Percentiles rank a stretch among this genome's conserved stretches.
Evolutionary conservation across 106 monocot genomes (phyloP).

Genomic region (Dioscorea dumetorum): DNA sequence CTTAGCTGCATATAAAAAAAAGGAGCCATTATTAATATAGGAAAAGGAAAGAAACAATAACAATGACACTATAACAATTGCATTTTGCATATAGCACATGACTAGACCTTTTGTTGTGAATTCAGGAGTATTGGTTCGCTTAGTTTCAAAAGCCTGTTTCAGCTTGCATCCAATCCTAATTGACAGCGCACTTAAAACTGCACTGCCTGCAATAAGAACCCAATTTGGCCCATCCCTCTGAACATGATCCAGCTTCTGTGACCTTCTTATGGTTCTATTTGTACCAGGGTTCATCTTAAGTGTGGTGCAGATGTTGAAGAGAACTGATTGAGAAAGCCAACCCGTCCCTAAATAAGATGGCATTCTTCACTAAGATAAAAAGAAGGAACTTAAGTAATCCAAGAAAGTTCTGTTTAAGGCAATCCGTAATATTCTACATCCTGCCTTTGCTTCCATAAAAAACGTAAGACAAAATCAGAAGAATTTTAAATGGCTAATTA

Average conservation of each 20-base stretch:
- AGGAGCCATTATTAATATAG: neutral
- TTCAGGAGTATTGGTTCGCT: slow-evolving; percentile 11
- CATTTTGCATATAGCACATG: slow-evolving; percentile 1
- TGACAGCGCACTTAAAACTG: slow-evolving; percentile 66
- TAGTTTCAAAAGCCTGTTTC: slow-evolving; percentile 55
- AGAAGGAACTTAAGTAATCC: neutral
- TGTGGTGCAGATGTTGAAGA: slow-evolving; percentile 1
- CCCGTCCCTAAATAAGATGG: neutral
- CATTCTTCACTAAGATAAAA: neutral
- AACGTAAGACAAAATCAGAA: neutral
- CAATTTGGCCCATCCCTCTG: slow-evolving; percentile 72
- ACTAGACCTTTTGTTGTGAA: slow-evolving; percentile 33
- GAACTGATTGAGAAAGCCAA: neutral
- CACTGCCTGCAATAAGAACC: slow-evolving; percentile 78
- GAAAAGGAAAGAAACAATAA: neutral
- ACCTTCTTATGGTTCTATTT: slow-evolving; percentile 27
- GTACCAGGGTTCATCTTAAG: slow-evolving; percentile 55
- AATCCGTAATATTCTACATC: neutral
- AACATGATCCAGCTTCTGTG: slow-evolving; percentile 24
- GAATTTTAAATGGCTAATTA: neutral
- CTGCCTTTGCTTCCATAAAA: neutral
- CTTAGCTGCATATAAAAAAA: neutral
- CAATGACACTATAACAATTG: neutral
- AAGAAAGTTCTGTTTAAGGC: neutral
- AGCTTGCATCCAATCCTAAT: slow-evolving; percentile 66